phyloP scores from a whole-genome alignment of 2,329 filamentous ascomycete species.

The Thyridium curvatum region DNA sequence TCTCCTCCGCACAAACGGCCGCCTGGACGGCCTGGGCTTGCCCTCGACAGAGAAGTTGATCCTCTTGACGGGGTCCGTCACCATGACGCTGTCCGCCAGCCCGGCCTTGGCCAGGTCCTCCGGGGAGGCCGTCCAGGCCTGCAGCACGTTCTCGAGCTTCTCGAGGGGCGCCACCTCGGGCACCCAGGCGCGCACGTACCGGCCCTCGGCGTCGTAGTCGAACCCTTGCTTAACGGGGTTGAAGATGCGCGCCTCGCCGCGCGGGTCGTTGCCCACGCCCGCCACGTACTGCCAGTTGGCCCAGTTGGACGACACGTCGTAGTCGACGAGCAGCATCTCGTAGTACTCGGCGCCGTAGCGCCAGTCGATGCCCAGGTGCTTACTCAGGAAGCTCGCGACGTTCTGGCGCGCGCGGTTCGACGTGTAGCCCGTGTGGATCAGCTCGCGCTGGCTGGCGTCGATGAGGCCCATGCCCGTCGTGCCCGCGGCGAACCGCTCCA shows the following conservation, averaged over 20 bases:
- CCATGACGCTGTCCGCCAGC: slow-evolving; percentile 55
- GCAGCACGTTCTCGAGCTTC: slow-evolving; percentile 56
- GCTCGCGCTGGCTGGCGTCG: slow-evolving; percentile 69
- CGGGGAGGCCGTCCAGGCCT: slow-evolving; percentile 58
- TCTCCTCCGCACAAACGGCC: slow-evolving; percentile 22
- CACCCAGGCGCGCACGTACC: slow-evolving; percentile 69
- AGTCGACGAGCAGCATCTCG: slow-evolving; percentile 67
- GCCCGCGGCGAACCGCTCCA: slow-evolving; percentile 58
- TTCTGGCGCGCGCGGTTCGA: slow-evolving; percentile 73
- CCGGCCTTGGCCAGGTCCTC: slow-evolving; percentile 52
- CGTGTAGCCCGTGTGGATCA: slow-evolving; percentile 71
- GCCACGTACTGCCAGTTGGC: slow-evolving; percentile 79
- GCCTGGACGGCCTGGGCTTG: slow-evolving; percentile 31
- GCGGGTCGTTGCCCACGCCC: slow-evolving; percentile 73
- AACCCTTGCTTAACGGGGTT: slow-evolving; percentile 77
- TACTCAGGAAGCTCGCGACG: slow-evolving; percentile 66
- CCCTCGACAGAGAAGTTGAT: slow-evolving; percentile 58
- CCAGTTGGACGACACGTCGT: slow-evolving; percentile 73
- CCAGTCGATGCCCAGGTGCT: slow-evolving; percentile 73
- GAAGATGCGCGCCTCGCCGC: slow-evolving; percentile 66
- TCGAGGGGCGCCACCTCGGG: slow-evolving; percentile 55
- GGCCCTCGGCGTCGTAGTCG: slow-evolving; percentile 66
- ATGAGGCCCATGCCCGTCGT: slow-evolving; percentile 71
- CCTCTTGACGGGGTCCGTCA: slow-evolving; percentile 57
- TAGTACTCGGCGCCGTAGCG: slow-evolving; percentile 78